phyloP scores from a whole-genome alignment of 129 eudicot genomes.

The Flaveria trinervia region DNA sequence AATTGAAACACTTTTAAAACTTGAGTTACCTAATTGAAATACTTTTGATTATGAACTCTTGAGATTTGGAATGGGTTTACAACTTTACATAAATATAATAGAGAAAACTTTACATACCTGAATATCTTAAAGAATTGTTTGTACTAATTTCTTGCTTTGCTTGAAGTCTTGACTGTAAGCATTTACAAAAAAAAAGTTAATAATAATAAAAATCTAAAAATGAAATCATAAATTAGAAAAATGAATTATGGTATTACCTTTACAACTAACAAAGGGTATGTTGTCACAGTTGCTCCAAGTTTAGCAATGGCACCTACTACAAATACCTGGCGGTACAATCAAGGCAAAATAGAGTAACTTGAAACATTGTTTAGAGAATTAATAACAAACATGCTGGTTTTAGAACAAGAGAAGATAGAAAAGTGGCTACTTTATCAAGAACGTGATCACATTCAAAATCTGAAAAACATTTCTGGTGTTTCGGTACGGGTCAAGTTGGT shows the following conservation, averaged over 20 bases:
- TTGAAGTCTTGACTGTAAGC: constrained; percentile 93
- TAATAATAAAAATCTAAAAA: background rate
- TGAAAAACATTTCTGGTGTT: background rate
- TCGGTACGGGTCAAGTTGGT: background rate
- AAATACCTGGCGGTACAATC: constrained; percentile 50
- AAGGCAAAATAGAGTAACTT: constrained; percentile 16
- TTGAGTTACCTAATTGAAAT: too few species aligned
- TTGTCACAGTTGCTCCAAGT: constrained; percentile 90
- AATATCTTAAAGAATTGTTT: constrained; percentile 69
- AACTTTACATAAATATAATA: background rate
- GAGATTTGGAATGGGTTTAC: background rate
- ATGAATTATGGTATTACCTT: constrained; percentile 53
- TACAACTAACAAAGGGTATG: constrained; percentile 92
- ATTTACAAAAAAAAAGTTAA: constrained; percentile 2
- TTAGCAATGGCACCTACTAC: constrained; percentile 87
- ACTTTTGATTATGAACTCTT: background rate
- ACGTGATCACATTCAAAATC: constrained; percentile 15
- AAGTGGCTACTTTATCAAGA: background rate
- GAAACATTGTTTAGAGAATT: constrained; percentile 4
- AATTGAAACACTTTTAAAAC: too few species aligned
- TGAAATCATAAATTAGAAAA: constrained; percentile 5
- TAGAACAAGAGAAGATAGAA: background rate
- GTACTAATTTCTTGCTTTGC: constrained; percentile 96
- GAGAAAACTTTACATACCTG: constrained; percentile 52
- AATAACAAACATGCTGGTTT: constrained; percentile 18